Evolutionary conservation across 2,329 filamentous ascomycete species (phyloP), one percentile per base, ranked within the genome.

Genomic region (Aspergillus fumigatus): DNA sequence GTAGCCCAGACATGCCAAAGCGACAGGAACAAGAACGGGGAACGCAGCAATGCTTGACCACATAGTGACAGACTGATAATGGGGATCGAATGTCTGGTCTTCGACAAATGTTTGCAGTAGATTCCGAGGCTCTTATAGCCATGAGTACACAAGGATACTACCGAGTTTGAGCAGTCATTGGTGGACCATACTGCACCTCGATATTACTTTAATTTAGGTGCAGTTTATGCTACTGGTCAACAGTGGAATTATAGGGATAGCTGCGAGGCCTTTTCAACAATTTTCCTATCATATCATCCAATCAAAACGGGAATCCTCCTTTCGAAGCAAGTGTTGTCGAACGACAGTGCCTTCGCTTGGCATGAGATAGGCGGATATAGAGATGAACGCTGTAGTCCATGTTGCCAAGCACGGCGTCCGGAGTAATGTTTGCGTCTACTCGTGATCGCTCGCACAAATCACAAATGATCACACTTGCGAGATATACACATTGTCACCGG

Each of bases 1-100:
- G 19, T 56, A 62, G n/a, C 59, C 60, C 14, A 59, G 53, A 50
- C 60, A 62, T 21, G 60, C 60, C 19, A 62, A 32, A 21, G 54
- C 60, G n/a, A 47, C n/a, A 14, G 59, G 59, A n/a, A 61, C 38
- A 8, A 62, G 23, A 17, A 48, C 23, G 4, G 11, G 27, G 2
- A 55, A 19, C 3, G 55, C 26, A 25, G 48, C 51, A 29, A 59
- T 29, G 19, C 54, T 56, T 41, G 57, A 59, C 19, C 56, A 48
- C 54, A 59, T 58, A 38, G 32, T 38, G 32, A 38, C 4, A 8
- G 14, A 17, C 14, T 5, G 14, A 14, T 7, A 17, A 17, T 38
- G 3, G 32, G 32, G 6, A 7, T 38, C 14, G 6, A 38, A 6
- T 3, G 32, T 38, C 32, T 38, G 32, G 4, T 38, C 32, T 17